Evolutionary conservation across 495 filamentous ascomycete genomes (phyloP).

Genomic region (Aspergillus biplanus): DNA sequence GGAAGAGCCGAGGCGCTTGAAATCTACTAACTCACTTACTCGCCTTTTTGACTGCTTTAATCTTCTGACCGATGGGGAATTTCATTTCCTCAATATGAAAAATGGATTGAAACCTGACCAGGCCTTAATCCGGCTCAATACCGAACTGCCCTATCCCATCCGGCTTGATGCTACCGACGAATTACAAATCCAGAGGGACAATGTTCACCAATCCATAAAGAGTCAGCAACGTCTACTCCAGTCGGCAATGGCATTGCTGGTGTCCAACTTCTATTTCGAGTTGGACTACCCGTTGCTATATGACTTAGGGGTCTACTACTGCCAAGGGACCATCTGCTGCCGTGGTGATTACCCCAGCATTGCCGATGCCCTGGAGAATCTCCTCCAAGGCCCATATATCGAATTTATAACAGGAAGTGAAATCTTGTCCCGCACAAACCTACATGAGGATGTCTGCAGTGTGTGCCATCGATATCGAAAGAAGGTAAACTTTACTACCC

Average conservation of each 20-base stretch:
- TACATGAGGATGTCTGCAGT: slow-evolving; percentile 18
- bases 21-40: slow-evolving; percentile 23
- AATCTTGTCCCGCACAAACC: neutral
- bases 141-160: slow-evolving; percentile 23
- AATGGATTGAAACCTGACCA: neutral
- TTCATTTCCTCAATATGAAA: slow-evolving; percentile 23
- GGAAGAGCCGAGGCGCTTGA: slow-evolving; percentile 12
- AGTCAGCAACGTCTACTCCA: too few relatives aligned
- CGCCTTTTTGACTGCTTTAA: slow-evolving; percentile 28
- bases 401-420: neutral
- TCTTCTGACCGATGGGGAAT: slow-evolving; percentile 27
- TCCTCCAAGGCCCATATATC: neutral
- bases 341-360: slow-evolving; percentile 16
- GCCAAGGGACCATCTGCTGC: slow-evolving; percentile 24
- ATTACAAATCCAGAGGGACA: slow-evolving; percentile 14
- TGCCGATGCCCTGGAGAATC: slow-evolving; percentile 15
- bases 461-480: slow-evolving; percentile 25
- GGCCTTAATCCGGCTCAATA: slow-evolving; percentile 27
- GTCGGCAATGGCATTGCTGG: slow-evolving; percentile 21
- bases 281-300: slow-evolving; percentile 16
- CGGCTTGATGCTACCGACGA: slow-evolving; percentile 28
- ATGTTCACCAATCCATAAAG: neutral
- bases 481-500: slow-evolving; percentile 19
- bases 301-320: slow-evolving; percentile 21
- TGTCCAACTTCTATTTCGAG: slow-evolving; percentile 29